Conservation (phyloP, 2,329 filamentous ascomycete species). For the Xylaria hypoxylon region DNA sequence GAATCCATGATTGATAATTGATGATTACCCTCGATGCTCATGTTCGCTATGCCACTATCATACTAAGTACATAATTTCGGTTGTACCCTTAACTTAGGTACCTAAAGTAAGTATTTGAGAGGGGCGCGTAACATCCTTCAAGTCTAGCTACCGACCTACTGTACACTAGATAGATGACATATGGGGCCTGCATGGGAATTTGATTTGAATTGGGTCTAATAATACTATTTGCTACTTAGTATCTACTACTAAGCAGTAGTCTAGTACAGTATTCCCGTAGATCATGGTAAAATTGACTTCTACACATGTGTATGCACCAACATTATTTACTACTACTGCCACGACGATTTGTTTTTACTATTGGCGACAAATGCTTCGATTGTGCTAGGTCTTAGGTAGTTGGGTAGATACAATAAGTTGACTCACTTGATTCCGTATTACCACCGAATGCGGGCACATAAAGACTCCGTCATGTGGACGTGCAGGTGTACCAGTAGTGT, state of each 20-base stretch:
- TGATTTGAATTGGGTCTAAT: too few relatives aligned
- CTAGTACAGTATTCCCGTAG: too few relatives aligned
- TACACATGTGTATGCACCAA: too few relatives aligned
- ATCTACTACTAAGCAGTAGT: too few relatives aligned
- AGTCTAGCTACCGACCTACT: background rate
- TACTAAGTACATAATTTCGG: background rate
- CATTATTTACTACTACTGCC: too few relatives aligned
- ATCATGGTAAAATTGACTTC: too few relatives aligned
- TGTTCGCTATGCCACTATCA: too few relatives aligned
- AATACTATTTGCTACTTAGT: too few relatives aligned
- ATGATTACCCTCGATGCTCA: too few relatives aligned
- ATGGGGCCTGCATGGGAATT: background rate
- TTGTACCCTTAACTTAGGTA: background rate
- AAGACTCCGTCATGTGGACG: constrained; percentile 26
- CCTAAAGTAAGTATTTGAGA: constrained; percentile 1
- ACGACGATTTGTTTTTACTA: background rate
- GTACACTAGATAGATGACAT: background rate
- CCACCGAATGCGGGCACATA: constrained; percentile 22
- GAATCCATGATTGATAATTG: too few relatives aligned
- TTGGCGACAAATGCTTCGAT: background rate
- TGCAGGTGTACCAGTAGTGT: too few relatives aligned
- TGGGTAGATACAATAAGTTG: background rate
- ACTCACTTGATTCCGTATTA: background rate
- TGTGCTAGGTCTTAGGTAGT: background rate
- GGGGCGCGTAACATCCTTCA: constrained; percentile 27